Evolutionary conservation across 2,329 filamentous ascomycete species (phyloP), one percentile per base, ranked within the genome.

Genomic region (Sporothrix protearum): DNA sequence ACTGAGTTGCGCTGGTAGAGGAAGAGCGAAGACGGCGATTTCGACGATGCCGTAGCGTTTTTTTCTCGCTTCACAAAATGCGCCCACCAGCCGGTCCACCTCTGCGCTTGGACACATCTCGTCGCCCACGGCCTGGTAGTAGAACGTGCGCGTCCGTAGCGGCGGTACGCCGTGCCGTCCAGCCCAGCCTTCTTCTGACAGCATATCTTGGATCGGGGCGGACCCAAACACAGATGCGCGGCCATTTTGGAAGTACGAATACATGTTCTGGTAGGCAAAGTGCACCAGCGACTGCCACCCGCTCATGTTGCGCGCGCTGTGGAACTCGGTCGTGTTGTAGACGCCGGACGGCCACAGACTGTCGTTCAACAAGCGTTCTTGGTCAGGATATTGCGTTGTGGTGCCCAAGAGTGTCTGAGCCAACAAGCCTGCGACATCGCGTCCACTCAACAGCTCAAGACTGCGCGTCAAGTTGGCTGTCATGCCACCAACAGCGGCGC

Each of bases 71-170:
- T 68, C 73, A 70, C 83, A 85, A 71, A 81, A 83, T 22, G 76
- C 74, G 0, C 78, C 59, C 0, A 84, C 77, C 25, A 84, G 73
- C 0, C 70, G 75, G 71, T 84, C 82, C 2, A 80, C 83, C 28
- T 81, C 80, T 5, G 74, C 76, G 19, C 82, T 76, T 4, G 77
- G 76, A 28, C 78, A 81, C 69, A 84, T 75, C 73, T 84, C 79
- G 69, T 85, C 83, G 8, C 77, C 67, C 47, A 81, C 78, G 0
- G 82, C 80, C 71, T 85, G 83, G 77, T 85, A 84, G 3, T 83
- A 77, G 66, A 82, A 81, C 2, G 84, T 51, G 0, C 83, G 83
- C 77, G 83, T 82, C 53, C 22, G 51, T 36, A 7, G 1, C 30
- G 78, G 74, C 7, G 84, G 84, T 3, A 80, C 76, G 14, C 81